Evolutionary conservation across 2,329 filamentous ascomycete species (phyloP), one percentile per base, ranked within the genome.

Genomic region (Leptographium radiaticola): DNA sequence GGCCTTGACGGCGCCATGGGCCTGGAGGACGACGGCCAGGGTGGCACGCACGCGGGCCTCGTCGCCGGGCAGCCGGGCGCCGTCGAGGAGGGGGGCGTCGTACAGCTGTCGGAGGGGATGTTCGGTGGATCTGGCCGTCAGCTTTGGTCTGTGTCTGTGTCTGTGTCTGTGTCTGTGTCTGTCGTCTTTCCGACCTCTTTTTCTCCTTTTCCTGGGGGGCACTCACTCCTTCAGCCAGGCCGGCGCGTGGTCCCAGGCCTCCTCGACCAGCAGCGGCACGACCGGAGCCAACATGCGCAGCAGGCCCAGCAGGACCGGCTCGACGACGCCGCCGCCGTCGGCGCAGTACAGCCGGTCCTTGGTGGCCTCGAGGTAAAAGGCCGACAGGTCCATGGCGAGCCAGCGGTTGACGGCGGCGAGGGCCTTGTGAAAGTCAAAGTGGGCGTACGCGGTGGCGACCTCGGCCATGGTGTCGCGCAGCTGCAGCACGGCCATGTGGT

Each of bases 261-360:
- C 91, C 64, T 95, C 87, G 0, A 96, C 85, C 5, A 97, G 76
- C 42, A 90, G 67, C 1, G 91, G 91, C 11, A 84, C 86, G 53
- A 95, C 78, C 1, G 91, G 89, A 2, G 80, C 83, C 34, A 97
- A 74, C 76, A 95, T 88, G 53, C 83, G 78, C 57, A 90, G 71
- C 18, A 96, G 72, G 39, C 88, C 81, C 7, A 80, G 70, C 57
- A 91, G 82, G 53, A 96, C 79, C 33, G 78, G 74, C 59, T 80
- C 76, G 49, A 87, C 69, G 6, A 78, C 73, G 48, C 86, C 84
- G 15, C 78, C 75, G 15, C 79, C 79, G 56, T 83, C 79, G 34
- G 86, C 87, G 47, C 90, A 93, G 71, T 98, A 98, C 1, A 97
- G 74, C 4, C 88, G 77, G 63, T 98, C 93, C 68, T 98, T 98